phyloP scores from a whole-genome alignment of 2,329 filamentous ascomycete genomes.

The Sphaerostilbella broomeana region DNA sequence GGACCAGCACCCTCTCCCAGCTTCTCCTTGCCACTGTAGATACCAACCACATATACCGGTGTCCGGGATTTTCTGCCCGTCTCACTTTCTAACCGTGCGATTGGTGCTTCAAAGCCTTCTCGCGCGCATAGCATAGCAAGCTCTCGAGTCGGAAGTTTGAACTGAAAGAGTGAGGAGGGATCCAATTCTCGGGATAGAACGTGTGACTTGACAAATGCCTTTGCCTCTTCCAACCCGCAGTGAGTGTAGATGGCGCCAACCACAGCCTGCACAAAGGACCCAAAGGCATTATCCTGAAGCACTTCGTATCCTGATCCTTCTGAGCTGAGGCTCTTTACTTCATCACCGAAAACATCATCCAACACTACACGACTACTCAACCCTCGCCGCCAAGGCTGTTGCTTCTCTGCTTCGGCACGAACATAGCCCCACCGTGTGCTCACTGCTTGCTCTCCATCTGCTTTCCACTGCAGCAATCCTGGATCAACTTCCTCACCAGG shows the following conservation, averaged over 20 bases:
- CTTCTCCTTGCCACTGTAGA: conserved; percentile 87
- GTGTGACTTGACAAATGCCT: conserved; percentile 77
- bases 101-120: conserved; percentile 81
- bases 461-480: conserved; percentile 75
- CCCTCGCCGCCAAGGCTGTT: conserved; percentile 52
- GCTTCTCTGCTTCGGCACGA: conserved; percentile 42
- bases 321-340: conserved; percentile 22
- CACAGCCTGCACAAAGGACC: conserved; percentile 75
- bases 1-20: conserved; percentile 82
- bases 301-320: conserved; percentile 44
- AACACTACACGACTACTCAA: conserved; percentile 72
- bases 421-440: conserved; percentile 46
- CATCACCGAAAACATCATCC: conserved; percentile 79
- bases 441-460: conserved; percentile 38
- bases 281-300: conserved; percentile 67
- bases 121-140: conserved; percentile 75
- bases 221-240: conserved; percentile 68
- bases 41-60: conserved; percentile 89
- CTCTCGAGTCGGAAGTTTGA: conserved; percentile 77
- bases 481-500: conserved; percentile 90
- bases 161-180: conserved; percentile 72
- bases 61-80: conserved; percentile 79
- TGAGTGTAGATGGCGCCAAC: conserved; percentile 83
- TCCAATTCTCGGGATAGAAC: conserved; percentile 74
- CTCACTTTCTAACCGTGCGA: conserved; percentile 83